Conservation (phyloP, 2,329 filamentous ascomycete species). For the Cladorrhinum sp. region DNA sequence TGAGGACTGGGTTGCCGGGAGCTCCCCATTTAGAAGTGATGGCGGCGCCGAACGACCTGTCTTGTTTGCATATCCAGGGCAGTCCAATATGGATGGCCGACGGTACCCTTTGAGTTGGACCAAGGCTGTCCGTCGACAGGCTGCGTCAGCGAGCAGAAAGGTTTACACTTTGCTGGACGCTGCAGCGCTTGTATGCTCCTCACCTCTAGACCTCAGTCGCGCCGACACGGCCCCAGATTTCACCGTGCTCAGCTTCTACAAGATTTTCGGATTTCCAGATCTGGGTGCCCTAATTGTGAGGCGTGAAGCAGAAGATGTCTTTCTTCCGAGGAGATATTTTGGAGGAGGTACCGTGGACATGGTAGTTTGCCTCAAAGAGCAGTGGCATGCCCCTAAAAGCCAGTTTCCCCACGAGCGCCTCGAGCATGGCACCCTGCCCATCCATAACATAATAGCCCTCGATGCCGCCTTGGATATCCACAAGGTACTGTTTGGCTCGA, state of each 20-base stretch:
- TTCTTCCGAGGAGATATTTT: slow-evolving; percentile 74
- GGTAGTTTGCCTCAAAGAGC: slow-evolving; percentile 71
- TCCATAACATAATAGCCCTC: slow-evolving; percentile 85
- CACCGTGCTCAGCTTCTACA: slow-evolving; percentile 84
- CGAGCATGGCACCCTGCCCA: slow-evolving; percentile 87
- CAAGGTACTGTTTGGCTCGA: slow-evolving; percentile 64
- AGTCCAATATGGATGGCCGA: slow-evolving; percentile 88
- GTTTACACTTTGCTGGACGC: slow-evolving; percentile 77
- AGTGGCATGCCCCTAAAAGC: slow-evolving; percentile 79
- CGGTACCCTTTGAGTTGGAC: slow-evolving; percentile 58
- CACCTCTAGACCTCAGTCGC: slow-evolving; percentile 68
- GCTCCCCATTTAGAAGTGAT: slow-evolving; percentile 30
- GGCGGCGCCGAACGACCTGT: slow-evolving; percentile 30
- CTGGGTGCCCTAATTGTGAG: slow-evolving; percentile 81
- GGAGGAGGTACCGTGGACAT: slow-evolving; percentile 93
- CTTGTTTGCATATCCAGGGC: slow-evolving; percentile 78
- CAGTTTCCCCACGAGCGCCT: slow-evolving; percentile 72
- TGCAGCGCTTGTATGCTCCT: slow-evolving; percentile 75
- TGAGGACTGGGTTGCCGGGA: slow-evolving; percentile 58
- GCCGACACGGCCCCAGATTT: slow-evolving; percentile 71
- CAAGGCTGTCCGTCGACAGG: slow-evolving; percentile 23
- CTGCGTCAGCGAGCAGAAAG: slow-evolving; percentile 23
- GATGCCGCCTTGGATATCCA: slow-evolving; percentile 72
- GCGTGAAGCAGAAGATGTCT: slow-evolving; percentile 62
- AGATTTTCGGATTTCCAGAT: slow-evolving; percentile 97